Evolutionary conservation across 306 rosid species (phyloP).

Genomic region (Rosa multiflora): DNA sequence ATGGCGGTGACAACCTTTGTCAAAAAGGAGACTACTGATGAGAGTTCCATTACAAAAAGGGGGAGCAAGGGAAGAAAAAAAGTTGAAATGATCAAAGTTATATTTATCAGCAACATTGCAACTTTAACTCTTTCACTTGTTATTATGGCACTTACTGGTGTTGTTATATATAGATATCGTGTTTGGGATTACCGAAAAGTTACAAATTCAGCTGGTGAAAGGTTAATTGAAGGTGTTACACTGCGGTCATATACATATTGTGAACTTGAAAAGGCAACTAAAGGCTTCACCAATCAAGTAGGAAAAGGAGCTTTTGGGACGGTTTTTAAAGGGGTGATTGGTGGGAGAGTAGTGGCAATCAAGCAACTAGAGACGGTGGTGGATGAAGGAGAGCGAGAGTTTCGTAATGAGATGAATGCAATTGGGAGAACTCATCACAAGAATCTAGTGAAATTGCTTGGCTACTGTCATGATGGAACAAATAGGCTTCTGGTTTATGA

Average conservation of each 20-base stretch:
- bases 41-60: neutral
- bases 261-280: slow-evolving; percentile 34
- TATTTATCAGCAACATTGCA: slow-evolving; percentile 5
- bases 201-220: neutral
- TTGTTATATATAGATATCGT: slow-evolving; percentile 8
- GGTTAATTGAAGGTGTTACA: slow-evolving; percentile 16
- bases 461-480: slow-evolving; percentile 39
- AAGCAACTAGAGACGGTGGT: slow-evolving; percentile 26
- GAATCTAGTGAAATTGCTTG: slow-evolving; percentile 29
- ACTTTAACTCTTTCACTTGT: slow-evolving; percentile 4
- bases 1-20: neutral
- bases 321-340: slow-evolving; percentile 33
- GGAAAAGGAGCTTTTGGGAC: slow-evolving; percentile 39
- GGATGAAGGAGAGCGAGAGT: slow-evolving; percentile 28
- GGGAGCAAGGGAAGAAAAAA: neutral
- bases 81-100: neutral
- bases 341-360: slow-evolving; percentile 18
- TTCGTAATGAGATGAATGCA: slow-evolving; percentile 24
- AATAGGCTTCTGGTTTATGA: slow-evolving; percentile 38
- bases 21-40: neutral
- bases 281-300: slow-evolving; percentile 32
- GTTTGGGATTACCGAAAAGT: slow-evolving; percentile 3
- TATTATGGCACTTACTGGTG: slow-evolving; percentile 1
- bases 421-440: slow-evolving; percentile 31
- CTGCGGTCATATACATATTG: slow-evolving; percentile 21